phyloP scores from a whole-genome alignment of 1,284 basidiomycete genomes.

The Leccinum brunneo-olivaceum region DNA sequence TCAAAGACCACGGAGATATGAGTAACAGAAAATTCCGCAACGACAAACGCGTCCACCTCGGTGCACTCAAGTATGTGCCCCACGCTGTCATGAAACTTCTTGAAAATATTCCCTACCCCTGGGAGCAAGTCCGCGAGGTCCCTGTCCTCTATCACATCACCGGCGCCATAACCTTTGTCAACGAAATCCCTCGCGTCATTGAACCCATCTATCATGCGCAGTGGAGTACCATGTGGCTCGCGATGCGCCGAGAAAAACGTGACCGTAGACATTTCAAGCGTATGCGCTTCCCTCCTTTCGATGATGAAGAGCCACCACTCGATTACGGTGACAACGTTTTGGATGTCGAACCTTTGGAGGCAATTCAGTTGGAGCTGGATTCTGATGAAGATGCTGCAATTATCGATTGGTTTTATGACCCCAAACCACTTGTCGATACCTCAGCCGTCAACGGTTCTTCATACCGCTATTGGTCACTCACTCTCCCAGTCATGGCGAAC shows the following conservation, averaged over 20 bases:
- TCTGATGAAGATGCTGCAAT: slow-evolving; percentile 92
- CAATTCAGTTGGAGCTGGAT: slow-evolving; percentile 96
- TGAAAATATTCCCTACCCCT: slow-evolving; percentile 98
- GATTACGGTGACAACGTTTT: slow-evolving; percentile 98
- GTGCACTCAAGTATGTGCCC: slow-evolving; percentile 97
- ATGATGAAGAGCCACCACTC: slow-evolving; percentile 97
- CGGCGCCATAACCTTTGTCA: slow-evolving; percentile 99
- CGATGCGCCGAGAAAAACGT: slow-evolving; percentile 98
- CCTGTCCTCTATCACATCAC: slow-evolving; percentile 97
- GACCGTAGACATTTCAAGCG: slow-evolving; percentile 99
- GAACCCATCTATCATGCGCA: slow-evolving; percentile 99
- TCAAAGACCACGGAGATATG: slow-evolving; percentile 98
- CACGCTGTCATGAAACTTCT: slow-evolving; percentile 99
- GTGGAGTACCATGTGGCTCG: slow-evolving; percentile 99
- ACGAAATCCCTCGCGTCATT: slow-evolving; percentile 94
- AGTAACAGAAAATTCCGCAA: slow-evolving; percentile 94
- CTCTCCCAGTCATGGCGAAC: slow-evolving; percentile 93
- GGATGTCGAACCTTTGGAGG: slow-evolving; percentile 96
- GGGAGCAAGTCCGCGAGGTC: slow-evolving; percentile 99
- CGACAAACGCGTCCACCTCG: slow-evolving; percentile 98
- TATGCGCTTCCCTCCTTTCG: slow-evolving; percentile 99
- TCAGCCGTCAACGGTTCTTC: slow-evolving; percentile 87
- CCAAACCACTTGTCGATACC: slow-evolving; percentile 89
- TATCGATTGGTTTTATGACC: slow-evolving; percentile 98
- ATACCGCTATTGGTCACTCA: slow-evolving; percentile 90